Conservation (phyloP, 345 rosid species). For the Geranium rotundifolium region DNA sequence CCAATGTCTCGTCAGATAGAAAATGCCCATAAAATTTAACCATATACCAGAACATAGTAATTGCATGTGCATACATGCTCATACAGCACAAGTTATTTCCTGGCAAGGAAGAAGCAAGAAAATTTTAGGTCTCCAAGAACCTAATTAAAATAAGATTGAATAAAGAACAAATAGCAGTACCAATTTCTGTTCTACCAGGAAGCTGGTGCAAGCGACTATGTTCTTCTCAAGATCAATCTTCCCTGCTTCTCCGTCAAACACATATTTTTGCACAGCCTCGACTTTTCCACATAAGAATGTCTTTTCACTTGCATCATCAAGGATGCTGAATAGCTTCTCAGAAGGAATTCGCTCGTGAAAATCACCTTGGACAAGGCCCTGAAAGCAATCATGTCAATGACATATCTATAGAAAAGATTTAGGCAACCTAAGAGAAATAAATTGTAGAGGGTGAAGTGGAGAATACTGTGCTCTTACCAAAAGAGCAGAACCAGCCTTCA, state of each 20-base stretch:
- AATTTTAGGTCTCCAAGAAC: too few relatives aligned
- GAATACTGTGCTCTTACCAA: slow-evolving; percentile 40
- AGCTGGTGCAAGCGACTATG: slow-evolving; percentile 74
- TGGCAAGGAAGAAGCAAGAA: too few relatives aligned
- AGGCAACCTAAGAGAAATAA: background rate
- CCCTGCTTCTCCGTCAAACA: slow-evolving; percentile 80
- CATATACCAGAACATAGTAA: too few relatives aligned
- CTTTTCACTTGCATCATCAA: slow-evolving; percentile 94
- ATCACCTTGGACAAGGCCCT: slow-evolving; percentile 74
- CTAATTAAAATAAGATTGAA: background rate
- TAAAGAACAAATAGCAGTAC: slow-evolving; percentile 23
- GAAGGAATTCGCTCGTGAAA: slow-evolving; percentile 68
- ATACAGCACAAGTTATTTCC: too few relatives aligned
- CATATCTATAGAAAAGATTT: background rate
- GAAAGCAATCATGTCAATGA: slow-evolving; percentile 15
- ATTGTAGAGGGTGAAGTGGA: background rate
- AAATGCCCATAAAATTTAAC: background rate
- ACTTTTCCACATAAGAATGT: slow-evolving; percentile 69
- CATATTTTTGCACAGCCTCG: slow-evolving; percentile 65
- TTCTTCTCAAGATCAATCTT: slow-evolving; percentile 82
- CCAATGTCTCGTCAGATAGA: background rate
- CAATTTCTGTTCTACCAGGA: slow-evolving; percentile 80
- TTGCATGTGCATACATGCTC: too few relatives aligned
- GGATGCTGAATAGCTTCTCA: slow-evolving; percentile 59
- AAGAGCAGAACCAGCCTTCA: slow-evolving; percentile 76